Percentiles rank a stretch among this genome's conserved stretches.
These are phyloP conservation scores for Triglochin maritima DNA, from an alignment of 106 monocot genomes.

Conservation along the genomic window DNA sequence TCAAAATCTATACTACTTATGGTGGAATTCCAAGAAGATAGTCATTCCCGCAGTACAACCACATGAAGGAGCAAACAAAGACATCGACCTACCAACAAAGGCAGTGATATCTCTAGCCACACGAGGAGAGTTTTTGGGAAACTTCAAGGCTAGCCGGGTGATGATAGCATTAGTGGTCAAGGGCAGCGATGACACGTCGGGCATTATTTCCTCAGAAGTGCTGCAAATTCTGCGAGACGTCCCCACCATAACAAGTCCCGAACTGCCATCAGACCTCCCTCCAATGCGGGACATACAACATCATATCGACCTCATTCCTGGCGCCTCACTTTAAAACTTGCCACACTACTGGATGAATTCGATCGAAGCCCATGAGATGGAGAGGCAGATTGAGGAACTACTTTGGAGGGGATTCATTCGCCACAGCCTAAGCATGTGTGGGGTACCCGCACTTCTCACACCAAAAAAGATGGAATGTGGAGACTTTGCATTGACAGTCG, in stretches of 20 bases:
- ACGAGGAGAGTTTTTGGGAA: too few species aligned
- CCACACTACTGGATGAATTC: not conserved
- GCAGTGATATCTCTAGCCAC: not conserved
- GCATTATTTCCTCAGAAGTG: not conserved
- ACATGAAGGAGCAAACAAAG: not conserved
- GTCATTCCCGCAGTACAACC: not conserved
- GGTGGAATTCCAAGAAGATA: not conserved
- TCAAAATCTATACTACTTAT: not conserved
- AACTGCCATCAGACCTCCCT: not conserved
- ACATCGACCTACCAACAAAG: not conserved
- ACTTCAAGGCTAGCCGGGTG: too few species aligned
- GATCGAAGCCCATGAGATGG: not conserved
- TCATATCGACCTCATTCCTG: not conserved
- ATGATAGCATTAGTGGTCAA: not conserved
- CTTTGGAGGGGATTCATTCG: not conserved
- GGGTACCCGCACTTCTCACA: conserved; percentile 4
- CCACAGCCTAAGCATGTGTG: conserved; percentile 8
- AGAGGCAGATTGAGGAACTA: not conserved
- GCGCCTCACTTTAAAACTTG: not conserved
- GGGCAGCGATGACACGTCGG: not conserved
- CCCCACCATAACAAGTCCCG: not conserved
- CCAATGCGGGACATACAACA: conserved; percentile 2
- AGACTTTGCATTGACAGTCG: conserved; percentile 9
- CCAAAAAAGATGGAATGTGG: conserved; percentile 9
- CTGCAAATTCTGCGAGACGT: not conserved